Conservation (phyloP, 176 grass and related monocot species). For the Carex pumila region DNA sequence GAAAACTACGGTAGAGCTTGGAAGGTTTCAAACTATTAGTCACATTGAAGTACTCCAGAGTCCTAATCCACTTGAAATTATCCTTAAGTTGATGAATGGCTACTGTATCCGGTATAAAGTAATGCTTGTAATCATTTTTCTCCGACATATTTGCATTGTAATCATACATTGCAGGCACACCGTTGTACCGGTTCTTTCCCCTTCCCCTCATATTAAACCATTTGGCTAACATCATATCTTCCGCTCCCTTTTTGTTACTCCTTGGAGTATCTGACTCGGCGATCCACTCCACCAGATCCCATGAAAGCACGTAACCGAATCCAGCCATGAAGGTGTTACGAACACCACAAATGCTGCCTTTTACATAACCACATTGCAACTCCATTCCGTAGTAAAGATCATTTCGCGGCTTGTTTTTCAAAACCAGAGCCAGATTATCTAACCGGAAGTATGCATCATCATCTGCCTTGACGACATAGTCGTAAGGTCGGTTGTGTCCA, state of each 20-base stretch:
- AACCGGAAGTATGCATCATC: slow-evolving; percentile 59
- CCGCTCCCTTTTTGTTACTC: slow-evolving; percentile 25
- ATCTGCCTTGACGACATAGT: slow-evolving; percentile 64
- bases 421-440: background rate
- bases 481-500: slow-evolving; percentile 12
- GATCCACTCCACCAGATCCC: slow-evolving; percentile 52
- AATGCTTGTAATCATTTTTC: slow-evolving; percentile 21
- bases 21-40: slow-evolving; percentile 32
- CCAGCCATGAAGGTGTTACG: slow-evolving; percentile 50
- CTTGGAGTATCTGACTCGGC: slow-evolving; percentile 34
- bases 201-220: slow-evolving; percentile 25
- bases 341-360: background rate
- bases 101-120: slow-evolving; percentile 26
- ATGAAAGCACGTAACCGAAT: slow-evolving; percentile 31
- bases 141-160: slow-evolving; percentile 11
- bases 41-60: slow-evolving; percentile 48
- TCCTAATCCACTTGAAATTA: slow-evolving; percentile 23
- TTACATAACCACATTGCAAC: slow-evolving; percentile 14
- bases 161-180: slow-evolving; percentile 48
- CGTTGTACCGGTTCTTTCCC: slow-evolving; percentile 36
- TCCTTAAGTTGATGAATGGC: slow-evolving; percentile 46
- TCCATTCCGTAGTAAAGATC: slow-evolving; percentile 40
- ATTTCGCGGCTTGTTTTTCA: slow-evolving; percentile 20
- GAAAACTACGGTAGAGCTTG: background rate
- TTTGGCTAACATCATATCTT: slow-evolving; percentile 36